These are phyloP conservation scores for Rhododendron vialii DNA, from an alignment of 148 eudicot species.

Conservation along the genomic window DNA sequence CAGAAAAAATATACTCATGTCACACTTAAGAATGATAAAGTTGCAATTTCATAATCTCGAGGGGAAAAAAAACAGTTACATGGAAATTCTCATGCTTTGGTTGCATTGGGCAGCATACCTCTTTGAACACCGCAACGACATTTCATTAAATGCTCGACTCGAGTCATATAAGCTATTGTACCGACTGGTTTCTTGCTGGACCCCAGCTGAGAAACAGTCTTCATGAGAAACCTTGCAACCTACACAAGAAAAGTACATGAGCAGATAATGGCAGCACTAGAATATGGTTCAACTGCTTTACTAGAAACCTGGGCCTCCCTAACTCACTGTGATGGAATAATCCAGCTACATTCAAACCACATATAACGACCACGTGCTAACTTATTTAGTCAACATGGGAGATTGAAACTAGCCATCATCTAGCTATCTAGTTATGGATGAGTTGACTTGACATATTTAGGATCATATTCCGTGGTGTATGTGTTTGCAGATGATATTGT, in stretches of 20 bases:
- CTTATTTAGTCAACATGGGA: not conserved
- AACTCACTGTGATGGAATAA: not conserved
- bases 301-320: not conserved
- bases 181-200: slow-evolving; percentile 66
- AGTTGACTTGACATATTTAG: too few relatives aligned
- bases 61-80: not conserved
- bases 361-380: not conserved
- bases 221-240: slow-evolving; percentile 95
- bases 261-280: not conserved
- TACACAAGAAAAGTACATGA: slow-evolving; percentile 17
- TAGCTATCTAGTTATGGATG: not conserved
- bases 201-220: slow-evolving; percentile 74
- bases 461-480: too few relatives aligned
- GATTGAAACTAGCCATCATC: not conserved
- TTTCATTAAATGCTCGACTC: slow-evolving; percentile 66
- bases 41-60: not conserved
- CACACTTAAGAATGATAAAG: not conserved
- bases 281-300: not conserved
- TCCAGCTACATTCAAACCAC: not conserved
- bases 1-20: not conserved
- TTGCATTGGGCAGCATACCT: slow-evolving; percentile 35
- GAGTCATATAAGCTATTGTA: slow-evolving; percentile 74
- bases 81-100: not conserved
- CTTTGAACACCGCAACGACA: slow-evolving; percentile 51
- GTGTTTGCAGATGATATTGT: too few relatives aligned